Conservation (phyloP, 1,139 yeast genomes). For the Suhomyces anneliseae region DNA sequence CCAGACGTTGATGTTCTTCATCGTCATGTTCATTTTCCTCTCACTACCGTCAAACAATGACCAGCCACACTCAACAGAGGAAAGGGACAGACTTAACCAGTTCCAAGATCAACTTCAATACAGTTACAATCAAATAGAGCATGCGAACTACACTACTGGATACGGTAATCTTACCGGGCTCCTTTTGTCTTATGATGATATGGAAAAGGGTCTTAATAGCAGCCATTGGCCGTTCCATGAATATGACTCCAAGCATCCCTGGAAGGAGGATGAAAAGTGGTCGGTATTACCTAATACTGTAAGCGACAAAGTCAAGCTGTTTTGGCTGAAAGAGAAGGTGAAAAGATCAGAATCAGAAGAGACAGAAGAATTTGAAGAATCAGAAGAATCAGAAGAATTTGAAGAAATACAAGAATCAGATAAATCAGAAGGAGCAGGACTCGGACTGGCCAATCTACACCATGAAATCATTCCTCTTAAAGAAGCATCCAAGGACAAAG, state of each 20-base stretch:
- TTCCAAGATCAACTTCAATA: conserved; percentile 34
- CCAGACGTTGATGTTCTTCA: conserved; percentile 38
- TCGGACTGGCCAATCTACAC: neutral
- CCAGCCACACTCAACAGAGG: conserved; percentile 31
- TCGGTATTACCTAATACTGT: conserved; percentile 64
- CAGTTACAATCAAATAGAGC: conserved; percentile 33
- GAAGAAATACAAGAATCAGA: conserved; percentile 5
- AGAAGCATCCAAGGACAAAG: conserved; percentile 17
- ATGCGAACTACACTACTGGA: conserved; percentile 50
- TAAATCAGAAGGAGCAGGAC: conserved; percentile 11
- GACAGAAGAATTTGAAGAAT: no score
- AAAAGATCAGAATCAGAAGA: conserved; percentile 9
- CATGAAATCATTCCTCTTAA: no score
- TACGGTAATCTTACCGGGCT: conserved; percentile 78
- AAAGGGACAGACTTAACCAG: conserved; percentile 26
- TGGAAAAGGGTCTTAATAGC: conserved; percentile 37
- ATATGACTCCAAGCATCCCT: conserved; percentile 41
- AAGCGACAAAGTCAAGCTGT: conserved; percentile 41
- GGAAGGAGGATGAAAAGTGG: conserved; percentile 53
- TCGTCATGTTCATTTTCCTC: conserved; percentile 39
- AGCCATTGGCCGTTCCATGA: conserved; percentile 60
- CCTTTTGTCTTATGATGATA: conserved; percentile 60
- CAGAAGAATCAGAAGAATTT: no score
- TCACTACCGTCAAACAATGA: conserved; percentile 32
- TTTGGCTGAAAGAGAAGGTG: conserved; percentile 44